Conservation (phyloP, 441 rosid genomes). For the Gossypium schwendimanii region DNA sequence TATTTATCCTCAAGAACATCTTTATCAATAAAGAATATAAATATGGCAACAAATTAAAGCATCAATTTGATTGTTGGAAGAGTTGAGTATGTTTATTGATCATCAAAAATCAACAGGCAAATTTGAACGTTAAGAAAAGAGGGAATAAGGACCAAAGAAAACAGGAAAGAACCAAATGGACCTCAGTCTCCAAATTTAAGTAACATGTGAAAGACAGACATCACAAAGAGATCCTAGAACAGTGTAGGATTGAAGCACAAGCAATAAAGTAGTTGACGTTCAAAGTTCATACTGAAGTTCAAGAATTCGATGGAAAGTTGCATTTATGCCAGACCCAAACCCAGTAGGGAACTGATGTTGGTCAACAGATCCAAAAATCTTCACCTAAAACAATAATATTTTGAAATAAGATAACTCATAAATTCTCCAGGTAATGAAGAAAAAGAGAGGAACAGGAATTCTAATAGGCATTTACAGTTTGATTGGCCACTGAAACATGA, state of each 20-base stretch:
- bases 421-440: constrained; percentile 10
- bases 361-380: constrained; percentile 46
- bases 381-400: constrained; percentile 41
- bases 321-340: constrained; percentile 65
- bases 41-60: neutral
- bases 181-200: neutral
- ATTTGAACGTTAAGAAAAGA: neutral
- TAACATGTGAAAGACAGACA: neutral
- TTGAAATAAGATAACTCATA: constrained; percentile 16
- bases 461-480: constrained; percentile 40
- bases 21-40: neutral
- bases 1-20: neutral
- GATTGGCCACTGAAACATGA: constrained; percentile 45
- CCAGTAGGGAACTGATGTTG: constrained; percentile 56
- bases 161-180: neutral
- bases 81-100: neutral
- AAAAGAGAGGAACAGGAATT: neutral
- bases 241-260: neutral
- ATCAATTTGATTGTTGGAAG: neutral
- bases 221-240: neutral
- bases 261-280: constrained; percentile 1
- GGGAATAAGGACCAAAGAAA: neutral
- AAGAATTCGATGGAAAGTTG: constrained; percentile 70
- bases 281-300: constrained; percentile 39
- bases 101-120: neutral